A percentile compares a stretch with the other conserved stretches of the same genome.
Evolutionary conservation across 495 filamentous ascomycete genomes (phyloP).

Genomic region (Platismatia glauca): DNA sequence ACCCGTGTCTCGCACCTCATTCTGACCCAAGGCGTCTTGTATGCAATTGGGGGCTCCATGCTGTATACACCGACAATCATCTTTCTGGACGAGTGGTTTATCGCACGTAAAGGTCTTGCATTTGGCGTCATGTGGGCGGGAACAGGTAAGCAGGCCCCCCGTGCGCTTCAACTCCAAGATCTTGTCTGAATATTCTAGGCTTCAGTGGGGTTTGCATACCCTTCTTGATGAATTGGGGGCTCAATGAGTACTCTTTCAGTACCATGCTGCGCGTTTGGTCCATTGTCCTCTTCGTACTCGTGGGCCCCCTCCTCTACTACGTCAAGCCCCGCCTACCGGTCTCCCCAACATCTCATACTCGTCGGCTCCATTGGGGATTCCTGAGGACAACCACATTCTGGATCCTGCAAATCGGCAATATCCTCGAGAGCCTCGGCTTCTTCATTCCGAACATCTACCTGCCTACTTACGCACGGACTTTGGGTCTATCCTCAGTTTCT

Average conservation of each 20-base stretch:
- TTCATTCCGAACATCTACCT: slow-evolving; percentile 62
- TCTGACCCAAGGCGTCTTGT: slow-evolving; percentile 47
- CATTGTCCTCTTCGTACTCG: slow-evolving; percentile 38
- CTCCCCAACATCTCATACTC: slow-evolving; percentile 24
- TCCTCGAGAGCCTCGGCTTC: slow-evolving; percentile 55
- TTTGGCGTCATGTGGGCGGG: slow-evolving; percentile 45
- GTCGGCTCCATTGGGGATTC: slow-evolving; percentile 41
- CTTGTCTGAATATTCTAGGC: slow-evolving; percentile 27
- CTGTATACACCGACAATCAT: slow-evolving; percentile 44
- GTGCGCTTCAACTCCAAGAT: background rate
- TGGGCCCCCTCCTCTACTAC: slow-evolving; percentile 46
- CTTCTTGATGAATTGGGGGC: slow-evolving; percentile 41
- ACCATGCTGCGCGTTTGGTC: slow-evolving; percentile 50
- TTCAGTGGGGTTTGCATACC: slow-evolving; percentile 43
- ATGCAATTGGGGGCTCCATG: slow-evolving; percentile 43
- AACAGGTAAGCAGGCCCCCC: background rate
- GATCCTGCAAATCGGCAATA: slow-evolving; percentile 47
- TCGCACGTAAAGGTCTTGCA: slow-evolving; percentile 42
- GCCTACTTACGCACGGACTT: slow-evolving; percentile 45
- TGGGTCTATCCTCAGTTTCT: slow-evolving; percentile 37
- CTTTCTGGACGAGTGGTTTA: slow-evolving; percentile 52
- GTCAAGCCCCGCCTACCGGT: slow-evolving; percentile 50
- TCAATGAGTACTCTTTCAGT: slow-evolving; percentile 45
- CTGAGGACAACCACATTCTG: slow-evolving; percentile 42
- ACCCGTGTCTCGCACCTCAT: slow-evolving; percentile 43